A percentile compares a stretch with the other conserved stretches of the same genome.
Evolutionary conservation across 78 protist genomes (phyloP).

Genomic region (Mastigamoeba balamuthi): DNA sequence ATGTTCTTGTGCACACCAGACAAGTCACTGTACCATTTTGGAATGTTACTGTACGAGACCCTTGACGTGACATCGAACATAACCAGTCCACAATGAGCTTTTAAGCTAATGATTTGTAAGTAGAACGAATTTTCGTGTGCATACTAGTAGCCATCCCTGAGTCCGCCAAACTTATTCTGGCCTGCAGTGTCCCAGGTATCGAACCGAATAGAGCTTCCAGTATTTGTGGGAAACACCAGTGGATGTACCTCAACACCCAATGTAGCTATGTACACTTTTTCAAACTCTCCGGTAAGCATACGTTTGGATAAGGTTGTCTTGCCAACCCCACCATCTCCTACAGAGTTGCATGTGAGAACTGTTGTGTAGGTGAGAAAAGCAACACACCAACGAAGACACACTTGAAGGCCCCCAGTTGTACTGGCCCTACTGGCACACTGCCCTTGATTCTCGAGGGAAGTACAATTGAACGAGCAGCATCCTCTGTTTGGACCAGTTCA

Average conservation of each 20-base stretch:
- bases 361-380: too few species aligned
- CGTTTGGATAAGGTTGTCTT: constrained; percentile 99
- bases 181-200: constrained; percentile 99
- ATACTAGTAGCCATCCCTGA: constrained; percentile 93
- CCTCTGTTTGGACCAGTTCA: too few species aligned
- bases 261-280: constrained; percentile 89
- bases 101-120: constrained; percentile 11
- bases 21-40: constrained; percentile 95
- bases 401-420: too few species aligned
- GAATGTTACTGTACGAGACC: constrained; percentile 91
- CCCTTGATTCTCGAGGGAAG: too few species aligned
- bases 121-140: background rate
- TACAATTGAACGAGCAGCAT: too few species aligned
- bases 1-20: constrained; percentile 92
- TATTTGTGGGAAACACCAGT: constrained; percentile 87
- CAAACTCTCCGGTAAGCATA: constrained; percentile 96
- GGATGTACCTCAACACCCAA: constrained; percentile 89
- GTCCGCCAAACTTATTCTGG: constrained; percentile 98
- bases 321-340: constrained; percentile 64
- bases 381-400: too few species aligned
- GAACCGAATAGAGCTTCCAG: constrained; percentile 84
- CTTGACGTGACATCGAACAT: constrained; percentile 99
- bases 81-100: constrained; percentile 94
- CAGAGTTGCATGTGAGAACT: constrained; percentile 31
- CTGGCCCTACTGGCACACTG: too few species aligned